Percentiles rank a stretch among this genome's conserved stretches.
Evolutionary conservation across 805 yeast species (phyloP).

Genomic region (Candida ortonii): DNA sequence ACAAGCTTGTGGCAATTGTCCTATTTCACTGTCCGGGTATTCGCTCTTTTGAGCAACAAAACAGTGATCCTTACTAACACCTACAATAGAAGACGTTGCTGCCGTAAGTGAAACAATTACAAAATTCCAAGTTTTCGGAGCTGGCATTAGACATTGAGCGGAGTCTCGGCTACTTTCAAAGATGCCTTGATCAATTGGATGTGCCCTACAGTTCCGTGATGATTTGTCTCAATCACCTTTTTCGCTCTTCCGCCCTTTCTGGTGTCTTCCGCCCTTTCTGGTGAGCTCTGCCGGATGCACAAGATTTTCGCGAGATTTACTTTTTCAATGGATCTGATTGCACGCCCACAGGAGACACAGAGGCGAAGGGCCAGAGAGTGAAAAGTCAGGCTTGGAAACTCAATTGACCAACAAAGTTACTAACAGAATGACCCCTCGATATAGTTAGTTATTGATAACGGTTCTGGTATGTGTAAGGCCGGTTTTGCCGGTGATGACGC

Average conservation of each 20-base stretch:
- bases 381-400: constrained; percentile 1
- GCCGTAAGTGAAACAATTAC: constrained; percentile 36
- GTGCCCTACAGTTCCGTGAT: too few relatives aligned
- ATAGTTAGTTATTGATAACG: constrained; percentile 90
- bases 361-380: background rate
- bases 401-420: constrained; percentile 18
- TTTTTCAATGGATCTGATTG: too few relatives aligned
- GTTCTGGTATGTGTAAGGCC: constrained; percentile 99
- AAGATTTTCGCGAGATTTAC: too few relatives aligned
- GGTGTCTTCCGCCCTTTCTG: too few relatives aligned
- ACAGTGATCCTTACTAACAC: constrained; percentile 33
- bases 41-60: background rate
- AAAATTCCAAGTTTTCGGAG: background rate
- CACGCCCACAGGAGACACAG: too few relatives aligned
- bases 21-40: constrained; percentile 1
- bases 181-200: too few relatives aligned
- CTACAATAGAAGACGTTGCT: constrained; percentile 43
- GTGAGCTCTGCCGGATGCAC: too few relatives aligned
- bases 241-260: too few relatives aligned
- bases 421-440: too few relatives aligned
- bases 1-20: too few relatives aligned
- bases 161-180: too few relatives aligned
- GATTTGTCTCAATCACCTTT: too few relatives aligned
- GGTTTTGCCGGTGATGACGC: constrained; percentile 99
- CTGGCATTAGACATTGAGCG: background rate